Evolutionary conservation across 2,329 filamentous ascomycete genomes (phyloP), one percentile per base, ranked within the genome.

Genomic region (Dactylellina drechsleri): DNA sequence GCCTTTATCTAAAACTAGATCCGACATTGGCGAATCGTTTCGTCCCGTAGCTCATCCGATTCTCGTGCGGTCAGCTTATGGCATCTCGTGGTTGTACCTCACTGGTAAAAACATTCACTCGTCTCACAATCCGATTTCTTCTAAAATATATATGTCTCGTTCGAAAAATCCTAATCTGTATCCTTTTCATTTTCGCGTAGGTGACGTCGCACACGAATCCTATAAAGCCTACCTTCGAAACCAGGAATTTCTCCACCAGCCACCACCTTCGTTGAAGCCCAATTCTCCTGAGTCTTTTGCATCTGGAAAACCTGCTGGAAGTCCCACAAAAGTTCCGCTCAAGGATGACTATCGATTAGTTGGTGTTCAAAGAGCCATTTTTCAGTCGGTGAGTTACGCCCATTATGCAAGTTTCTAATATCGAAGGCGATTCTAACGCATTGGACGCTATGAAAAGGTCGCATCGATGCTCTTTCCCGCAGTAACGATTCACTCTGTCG

Each of bases 151-250:
- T 7, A 2, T 13, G 28, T 13, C 28, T 8, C 4, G 15, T 20
- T 53, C 50, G 50, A 68, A 36, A n/a, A 15, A 12, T 31, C 1
- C 18, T 50, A 16, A 10, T 50, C 18, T 23, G 18, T 18, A 4
- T 16, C 47, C 12, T 50, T 10, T n/a, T n/a, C 12, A 5, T 18
- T 50, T n/a, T 47, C 5, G 26, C 10, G n/a, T 16, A 75, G 71
- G 95, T 57, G 95, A 99, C 80, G 94, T 98, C 56, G 86, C 87
- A 40, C 90, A 97, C 81, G 95, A 99, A 82, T 94, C 95, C 4
- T 98, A 97, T 85, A 97, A 97, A 81, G 90, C 94, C 6, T 98
- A 97, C 82, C 87, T 91, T 82, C 88, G 91, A 67, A 98, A 99
- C 81, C 91, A 95, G 82, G 87, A 87, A 45, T 85, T 88, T 0